Evolutionary conservation across 2,329 filamentous ascomycete species (phyloP).

Genomic region (Sodiomyces alkalinus): DNA sequence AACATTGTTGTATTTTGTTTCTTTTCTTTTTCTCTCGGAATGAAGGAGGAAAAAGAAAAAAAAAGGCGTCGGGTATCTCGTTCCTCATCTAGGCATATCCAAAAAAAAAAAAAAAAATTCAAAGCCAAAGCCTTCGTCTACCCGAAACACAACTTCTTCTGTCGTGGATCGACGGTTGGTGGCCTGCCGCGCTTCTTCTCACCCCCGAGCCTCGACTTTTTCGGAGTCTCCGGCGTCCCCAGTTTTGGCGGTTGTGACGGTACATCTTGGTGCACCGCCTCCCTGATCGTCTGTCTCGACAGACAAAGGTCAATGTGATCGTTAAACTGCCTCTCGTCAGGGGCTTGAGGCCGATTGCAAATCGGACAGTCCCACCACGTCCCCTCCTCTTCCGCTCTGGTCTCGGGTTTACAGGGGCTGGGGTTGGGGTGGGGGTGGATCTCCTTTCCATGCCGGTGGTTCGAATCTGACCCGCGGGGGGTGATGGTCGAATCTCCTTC

Average conservation of each 20-base stretch:
- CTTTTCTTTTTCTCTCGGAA: too few species aligned
- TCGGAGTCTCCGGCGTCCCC: conserved; percentile 20
- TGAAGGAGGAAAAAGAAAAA: too few species aligned
- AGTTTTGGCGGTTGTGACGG: conserved; percentile 7
- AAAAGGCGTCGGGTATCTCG: too few species aligned
- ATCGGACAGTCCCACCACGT: conserved; percentile 70
- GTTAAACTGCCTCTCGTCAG: conserved; percentile 70
- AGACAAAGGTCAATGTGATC: conserved; percentile 86
- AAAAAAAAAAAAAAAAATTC: too few species aligned
- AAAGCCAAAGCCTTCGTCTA: too few species aligned
- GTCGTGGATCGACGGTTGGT: conserved; percentile 23
- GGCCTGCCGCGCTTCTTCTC: conserved; percentile 24
- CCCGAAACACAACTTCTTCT: conserved; percentile 38
- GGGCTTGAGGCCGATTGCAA: conserved; percentile 58
- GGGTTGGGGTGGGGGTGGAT: conserved; percentile 30
- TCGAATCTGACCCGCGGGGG: conserved; percentile 6
- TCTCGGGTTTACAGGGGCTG: conserved; percentile 21
- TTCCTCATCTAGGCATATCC: too few species aligned
- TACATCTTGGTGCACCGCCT: conserved; percentile 50
- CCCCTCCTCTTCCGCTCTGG: conserved; percentile 27
- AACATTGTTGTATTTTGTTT: too few species aligned
- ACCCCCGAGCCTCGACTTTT: conserved; percentile 15
- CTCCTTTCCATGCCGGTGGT: conserved; percentile 33
- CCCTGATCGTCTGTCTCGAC: conserved; percentile 71
- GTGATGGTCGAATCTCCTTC: conserved; percentile 40